A percentile compares a stretch with the other conserved stretches of the same genome.
These are phyloP conservation scores for Knoxdaviesia capensis DNA, from an alignment of 2,329 filamentous ascomycete genomes.

Conservation along the genomic window DNA sequence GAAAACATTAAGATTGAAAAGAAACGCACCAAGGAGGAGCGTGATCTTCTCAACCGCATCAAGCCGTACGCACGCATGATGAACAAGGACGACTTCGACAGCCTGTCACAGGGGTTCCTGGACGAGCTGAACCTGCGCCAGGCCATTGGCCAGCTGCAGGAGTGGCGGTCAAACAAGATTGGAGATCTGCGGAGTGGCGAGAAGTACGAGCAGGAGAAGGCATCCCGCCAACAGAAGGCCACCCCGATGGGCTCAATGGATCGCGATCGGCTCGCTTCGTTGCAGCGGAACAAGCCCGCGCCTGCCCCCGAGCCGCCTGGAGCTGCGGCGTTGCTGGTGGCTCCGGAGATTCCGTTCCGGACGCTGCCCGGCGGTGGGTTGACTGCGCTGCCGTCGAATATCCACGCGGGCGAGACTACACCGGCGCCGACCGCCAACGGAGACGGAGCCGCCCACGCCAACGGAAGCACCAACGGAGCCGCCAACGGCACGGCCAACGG, in stretches of 20 bases:
- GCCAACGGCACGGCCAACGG: conserved; percentile 24
- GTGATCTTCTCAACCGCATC: conserved; percentile 74
- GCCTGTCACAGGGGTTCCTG: conserved; percentile 64
- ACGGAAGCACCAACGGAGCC: conserved; percentile 31
- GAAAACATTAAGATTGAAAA: conserved; percentile 83
- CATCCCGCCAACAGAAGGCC: conserved; percentile 46
- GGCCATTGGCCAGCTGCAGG: conserved; percentile 77
- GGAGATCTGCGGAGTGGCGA: conserved; percentile 71
- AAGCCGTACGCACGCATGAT: conserved; percentile 96
- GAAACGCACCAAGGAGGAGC: conserved; percentile 88
- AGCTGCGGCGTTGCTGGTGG: conserved; percentile 57
- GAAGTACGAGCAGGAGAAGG: conserved; percentile 83
- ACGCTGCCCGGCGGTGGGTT: conserved; percentile 12
- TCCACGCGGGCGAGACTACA: conserved; percentile 6
- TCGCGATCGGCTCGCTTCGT: conserved; percentile 52
- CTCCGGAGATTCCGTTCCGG: conserved; percentile 54
- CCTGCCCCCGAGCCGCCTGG: conserved; percentile 50
- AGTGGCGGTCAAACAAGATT: conserved; percentile 76
- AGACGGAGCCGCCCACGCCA: conserved; percentile 31
- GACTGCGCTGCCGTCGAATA: too few species aligned
- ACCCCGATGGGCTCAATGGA: conserved; percentile 67
- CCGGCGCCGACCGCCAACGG: conserved; percentile 17
- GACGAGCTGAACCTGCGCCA: conserved; percentile 83
- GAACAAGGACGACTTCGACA: conserved; percentile 80
- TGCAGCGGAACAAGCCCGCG: conserved; percentile 47